Conservation (phyloP, 306 rosid species). For the Lathyrus oleraceus region DNA sequence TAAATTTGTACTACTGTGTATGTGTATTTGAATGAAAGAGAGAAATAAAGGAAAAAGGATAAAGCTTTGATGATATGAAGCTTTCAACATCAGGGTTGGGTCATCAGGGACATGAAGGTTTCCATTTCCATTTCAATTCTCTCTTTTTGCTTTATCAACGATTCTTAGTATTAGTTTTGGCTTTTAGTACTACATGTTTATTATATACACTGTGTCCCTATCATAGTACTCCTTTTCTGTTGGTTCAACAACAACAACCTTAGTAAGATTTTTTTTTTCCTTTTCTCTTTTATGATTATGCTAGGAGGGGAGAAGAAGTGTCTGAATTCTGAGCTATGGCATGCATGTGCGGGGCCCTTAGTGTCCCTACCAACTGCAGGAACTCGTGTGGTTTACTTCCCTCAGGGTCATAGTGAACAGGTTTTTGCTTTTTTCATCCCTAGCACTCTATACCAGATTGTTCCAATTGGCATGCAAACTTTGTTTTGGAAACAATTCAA, state of each 20-base stretch:
- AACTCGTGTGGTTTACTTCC: constrained; percentile 90
- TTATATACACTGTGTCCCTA: constrained; percentile 42
- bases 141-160: constrained; percentile 31
- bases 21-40: constrained; percentile 38
- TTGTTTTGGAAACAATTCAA: constrained; percentile 26
- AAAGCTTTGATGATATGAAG: constrained; percentile 79
- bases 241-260: constrained; percentile 25
- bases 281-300: constrained; percentile 41
- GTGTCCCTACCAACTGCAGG: constrained; percentile 90
- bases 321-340: constrained; percentile 97
- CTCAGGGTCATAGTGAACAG: constrained; percentile 98
- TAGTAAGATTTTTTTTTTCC: constrained; percentile 17
- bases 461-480: constrained; percentile 21
- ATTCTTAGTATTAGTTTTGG: constrained; percentile 40
- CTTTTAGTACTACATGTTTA: constrained; percentile 33
- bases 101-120: constrained; percentile 91
- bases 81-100: constrained; percentile 94
- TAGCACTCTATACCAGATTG: constrained; percentile 21
- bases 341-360: constrained; percentile 95
- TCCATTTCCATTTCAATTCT: constrained; percentile 50
- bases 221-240: constrained; percentile 41
- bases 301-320: constrained; percentile 85
- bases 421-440: constrained; percentile 34
- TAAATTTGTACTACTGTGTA: constrained; percentile 23
- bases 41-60: constrained; percentile 35